Conservation (phyloP, 2,329 filamentous ascomycete genomes). For the Alternaria ventricosa region DNA sequence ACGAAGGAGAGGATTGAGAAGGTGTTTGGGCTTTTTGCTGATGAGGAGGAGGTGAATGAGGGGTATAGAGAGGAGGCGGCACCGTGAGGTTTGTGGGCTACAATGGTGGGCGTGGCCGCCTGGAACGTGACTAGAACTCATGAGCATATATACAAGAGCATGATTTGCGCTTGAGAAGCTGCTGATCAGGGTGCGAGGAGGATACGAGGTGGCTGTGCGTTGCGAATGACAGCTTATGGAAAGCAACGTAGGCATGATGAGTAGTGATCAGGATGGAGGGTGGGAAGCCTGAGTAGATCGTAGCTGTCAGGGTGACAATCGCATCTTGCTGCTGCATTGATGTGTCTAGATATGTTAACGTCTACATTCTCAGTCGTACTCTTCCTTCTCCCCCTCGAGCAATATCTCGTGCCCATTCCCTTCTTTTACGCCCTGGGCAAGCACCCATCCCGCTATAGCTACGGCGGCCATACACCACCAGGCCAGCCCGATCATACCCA, state of each 20-base stretch:
- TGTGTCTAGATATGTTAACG: rapidly evolving
- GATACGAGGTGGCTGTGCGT: not conserved
- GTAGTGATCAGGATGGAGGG: not conserved
- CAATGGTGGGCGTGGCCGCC: too few species aligned
- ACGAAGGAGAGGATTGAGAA: not conserved
- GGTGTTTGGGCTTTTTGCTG: not conserved
- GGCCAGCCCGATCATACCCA: slow-evolving; percentile 64
- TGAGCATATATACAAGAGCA: too few species aligned
- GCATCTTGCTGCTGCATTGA: not conserved
- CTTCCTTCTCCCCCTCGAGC: slow-evolving; percentile 55
- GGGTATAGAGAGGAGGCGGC: not conserved
- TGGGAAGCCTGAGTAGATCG: not conserved
- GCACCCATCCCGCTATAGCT: slow-evolving; percentile 57
- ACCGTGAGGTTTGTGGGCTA: rapidly evolving
- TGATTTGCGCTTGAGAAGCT: rapidly evolving
- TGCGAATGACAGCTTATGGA: not conserved
- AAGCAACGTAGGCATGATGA: not conserved
- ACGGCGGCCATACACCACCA: slow-evolving; percentile 64
- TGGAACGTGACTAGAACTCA: too few species aligned
- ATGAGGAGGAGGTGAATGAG: not conserved
- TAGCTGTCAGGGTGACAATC: not conserved
- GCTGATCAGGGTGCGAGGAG: not conserved
- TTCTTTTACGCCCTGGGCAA: slow-evolving; percentile 64
- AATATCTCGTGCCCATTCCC: slow-evolving; percentile 71
- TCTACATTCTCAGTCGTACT: not conserved